These are phyloP conservation scores for Tolypocladium nubicola DNA, from an alignment of 2,329 filamentous ascomycete genomes.

Conservation along the genomic window DNA sequence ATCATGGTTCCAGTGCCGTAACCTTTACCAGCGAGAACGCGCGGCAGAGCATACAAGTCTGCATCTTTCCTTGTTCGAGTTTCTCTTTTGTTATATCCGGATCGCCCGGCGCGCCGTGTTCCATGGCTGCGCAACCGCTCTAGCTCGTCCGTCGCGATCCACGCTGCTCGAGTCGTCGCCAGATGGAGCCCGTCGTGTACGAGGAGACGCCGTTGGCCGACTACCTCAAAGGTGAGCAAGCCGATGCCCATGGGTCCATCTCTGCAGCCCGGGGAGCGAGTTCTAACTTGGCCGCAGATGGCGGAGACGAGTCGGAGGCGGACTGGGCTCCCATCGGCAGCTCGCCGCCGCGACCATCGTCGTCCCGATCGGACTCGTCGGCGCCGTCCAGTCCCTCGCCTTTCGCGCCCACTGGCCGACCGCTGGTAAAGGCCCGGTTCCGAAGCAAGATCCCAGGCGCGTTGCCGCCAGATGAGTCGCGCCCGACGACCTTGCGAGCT, in stretches of 20 bases:
- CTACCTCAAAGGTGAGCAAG: constrained; percentile 67
- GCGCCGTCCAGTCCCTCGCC: constrained; percentile 35
- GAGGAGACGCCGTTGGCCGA: constrained; percentile 80
- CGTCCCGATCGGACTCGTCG: constrained; percentile 24
- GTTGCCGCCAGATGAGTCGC: constrained; percentile 29
- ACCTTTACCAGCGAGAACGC: background rate
- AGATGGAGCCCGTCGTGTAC: constrained; percentile 77
- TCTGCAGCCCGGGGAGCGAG: background rate
- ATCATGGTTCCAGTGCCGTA: background rate
- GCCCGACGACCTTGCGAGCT: constrained; percentile 28
- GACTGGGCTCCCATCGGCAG: constrained; percentile 35
- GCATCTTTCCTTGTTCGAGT: background rate
- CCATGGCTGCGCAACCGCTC: constrained; percentile 16
- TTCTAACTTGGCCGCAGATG: constrained; percentile 25
- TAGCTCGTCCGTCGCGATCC: constrained; percentile 13
- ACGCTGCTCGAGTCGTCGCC: constrained; percentile 14
- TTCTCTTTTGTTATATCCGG: background rate
- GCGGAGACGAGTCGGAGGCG: constrained; percentile 32
- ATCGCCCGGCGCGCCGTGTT: background rate
- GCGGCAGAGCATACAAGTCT: background rate
- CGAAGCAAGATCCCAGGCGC: constrained; percentile 35
- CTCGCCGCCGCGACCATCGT: constrained; percentile 20
- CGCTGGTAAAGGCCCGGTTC: constrained; percentile 42
- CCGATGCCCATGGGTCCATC: background rate
- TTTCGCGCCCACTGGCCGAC: constrained; percentile 47